phyloP scores from a whole-genome alignment of 108 stramenopile genomes.

The Conticribra guillardii region DNA sequence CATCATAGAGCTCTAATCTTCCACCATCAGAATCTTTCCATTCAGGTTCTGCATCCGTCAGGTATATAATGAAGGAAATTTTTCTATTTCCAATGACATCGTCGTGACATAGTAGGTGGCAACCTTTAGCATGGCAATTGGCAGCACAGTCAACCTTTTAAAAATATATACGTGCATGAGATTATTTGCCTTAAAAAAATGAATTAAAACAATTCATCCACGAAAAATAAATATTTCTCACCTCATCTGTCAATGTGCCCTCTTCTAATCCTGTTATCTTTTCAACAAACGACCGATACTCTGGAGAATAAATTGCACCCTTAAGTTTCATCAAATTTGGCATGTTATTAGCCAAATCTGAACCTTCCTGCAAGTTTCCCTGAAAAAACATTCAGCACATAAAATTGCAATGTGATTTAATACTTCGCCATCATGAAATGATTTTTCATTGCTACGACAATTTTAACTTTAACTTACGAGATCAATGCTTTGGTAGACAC shows the following conservation, averaged over 20 bases:
- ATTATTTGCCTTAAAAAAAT: neutral
- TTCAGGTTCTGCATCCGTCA: slow-evolving; percentile 85
- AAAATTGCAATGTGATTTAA: too few relatives aligned
- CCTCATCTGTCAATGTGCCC: slow-evolving; percentile 71
- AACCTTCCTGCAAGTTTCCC: slow-evolving; percentile 42
- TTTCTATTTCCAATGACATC: slow-evolving; percentile 95
- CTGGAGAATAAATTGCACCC: slow-evolving; percentile 81
- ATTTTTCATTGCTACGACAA: too few relatives aligned
- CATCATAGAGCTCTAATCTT: slow-evolving; percentile 87
- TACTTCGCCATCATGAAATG: too few relatives aligned
- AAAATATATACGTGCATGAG: slow-evolving; percentile 10
- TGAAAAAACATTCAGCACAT: too few relatives aligned
- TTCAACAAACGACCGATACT: slow-evolving; percentile 88
- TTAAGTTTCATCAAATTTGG: slow-evolving; percentile 79
- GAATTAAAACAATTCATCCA: neutral
- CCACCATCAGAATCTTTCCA: slow-evolving; percentile 89
- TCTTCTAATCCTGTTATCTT: slow-evolving; percentile 65
- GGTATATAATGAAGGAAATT: slow-evolving; percentile 93
- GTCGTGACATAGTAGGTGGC: slow-evolving; percentile 97
- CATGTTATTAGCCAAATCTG: slow-evolving; percentile 60
- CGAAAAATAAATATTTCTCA: slow-evolving; percentile 3
- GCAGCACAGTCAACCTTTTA: slow-evolving; percentile 89
- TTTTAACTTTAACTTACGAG: slow-evolving; percentile 71
- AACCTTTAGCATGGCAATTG: slow-evolving; percentile 93
- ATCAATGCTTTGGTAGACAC: slow-evolving; percentile 91